Evolutionary conservation across 495 filamentous ascomycete species (phyloP).

Genomic region (Evernia prunastri): DNA sequence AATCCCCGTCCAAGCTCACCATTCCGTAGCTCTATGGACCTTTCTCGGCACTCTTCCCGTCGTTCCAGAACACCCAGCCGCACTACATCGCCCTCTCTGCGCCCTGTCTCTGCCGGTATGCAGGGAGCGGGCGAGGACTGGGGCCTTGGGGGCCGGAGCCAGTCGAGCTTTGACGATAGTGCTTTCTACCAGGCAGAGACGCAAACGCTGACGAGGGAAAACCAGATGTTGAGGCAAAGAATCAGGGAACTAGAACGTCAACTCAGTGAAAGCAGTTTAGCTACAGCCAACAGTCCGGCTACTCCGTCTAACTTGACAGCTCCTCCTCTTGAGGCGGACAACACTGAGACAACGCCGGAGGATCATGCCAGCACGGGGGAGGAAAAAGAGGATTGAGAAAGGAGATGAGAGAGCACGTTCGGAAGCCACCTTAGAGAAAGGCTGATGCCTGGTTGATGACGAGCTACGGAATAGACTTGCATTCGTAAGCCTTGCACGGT

Average conservation of each 20-base stretch:
- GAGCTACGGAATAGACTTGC: not conserved
- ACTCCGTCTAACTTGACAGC: conserved; percentile 21
- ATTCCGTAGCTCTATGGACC: conserved; percentile 51
- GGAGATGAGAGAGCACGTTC: not conserved
- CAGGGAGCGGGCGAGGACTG: conserved; percentile 30
- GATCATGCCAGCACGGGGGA: not conserved
- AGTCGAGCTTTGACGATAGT: conserved; percentile 63
- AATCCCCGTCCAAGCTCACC: conserved; percentile 44
- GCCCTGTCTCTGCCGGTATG: conserved; percentile 28
- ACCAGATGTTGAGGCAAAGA: conserved; percentile 82
- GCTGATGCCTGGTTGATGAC: not conserved
- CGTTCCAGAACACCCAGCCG: conserved; percentile 33
- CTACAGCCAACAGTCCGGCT: conserved; percentile 19
- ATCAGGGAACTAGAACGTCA: conserved; percentile 62
- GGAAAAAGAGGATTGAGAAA: conserved; percentile 14
- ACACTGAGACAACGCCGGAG: not conserved
- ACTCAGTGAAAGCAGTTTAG: conserved; percentile 21
- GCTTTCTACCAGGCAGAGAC: conserved; percentile 92
- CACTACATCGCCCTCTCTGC: conserved; percentile 33
- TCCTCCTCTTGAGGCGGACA: conserved; percentile 18
- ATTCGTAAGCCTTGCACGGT: not conserved
- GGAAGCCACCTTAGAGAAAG: not conserved
- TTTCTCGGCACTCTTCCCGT: conserved; percentile 46
- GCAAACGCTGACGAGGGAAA: conserved; percentile 78
- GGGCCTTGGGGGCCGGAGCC: conserved; percentile 29